Evolutionary conservation across 495 filamentous ascomycete species (phyloP), one percentile per base, ranked within the genome.

Genomic region (Penicillium mononematosum): DNA sequence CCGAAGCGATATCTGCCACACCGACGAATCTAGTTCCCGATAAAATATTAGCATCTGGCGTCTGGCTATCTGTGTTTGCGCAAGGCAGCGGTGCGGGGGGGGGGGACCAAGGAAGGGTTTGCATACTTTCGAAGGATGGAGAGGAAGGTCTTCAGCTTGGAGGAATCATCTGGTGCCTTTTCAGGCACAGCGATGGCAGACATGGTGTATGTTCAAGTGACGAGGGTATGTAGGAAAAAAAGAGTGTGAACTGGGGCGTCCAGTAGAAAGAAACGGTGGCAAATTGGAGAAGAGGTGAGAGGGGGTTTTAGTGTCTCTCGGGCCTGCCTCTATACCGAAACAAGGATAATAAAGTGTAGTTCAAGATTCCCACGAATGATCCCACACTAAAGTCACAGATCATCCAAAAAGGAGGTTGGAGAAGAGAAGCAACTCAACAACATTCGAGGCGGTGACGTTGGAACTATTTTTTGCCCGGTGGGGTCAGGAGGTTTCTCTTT

Each of bases 1-100:
- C 92, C 43, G 91, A 84, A 20, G 94, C 94, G 59, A 98, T 93
- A 76, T 98, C 94, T 60, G 92, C 76, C 51, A 98, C 94, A 56
- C 94, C 94, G 65, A 96, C 89, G 68, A 96, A 97, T 65, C 90
- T 92, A 62, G 54, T 27, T 51, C 9, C 56, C 27, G 16, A 61
- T 55, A 42, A 38, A 42, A 38, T 49, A 53, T 74, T 59, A 75
- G 69, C 39, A 56, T 29, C 29, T 27, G 32, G 32, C 43, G 32
- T 36, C 20, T 36, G 45, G 19, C 16, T n/a, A 51, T 10, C 10
- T 27, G 31, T 31, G 31, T 31, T 31, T 50, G 34, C 20, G 20
- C 34, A 19, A 16, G 34, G 34, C 22, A n/a, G 20, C n/a, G 38
- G 14, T 17, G 53, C n/a, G 43, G 38, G 51, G 51, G 2, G 22